Evolutionary conservation across 352 stramenopile genomes (phyloP), one percentile per base, ranked within the genome.

Genomic region (Pythium aquatile): DNA sequence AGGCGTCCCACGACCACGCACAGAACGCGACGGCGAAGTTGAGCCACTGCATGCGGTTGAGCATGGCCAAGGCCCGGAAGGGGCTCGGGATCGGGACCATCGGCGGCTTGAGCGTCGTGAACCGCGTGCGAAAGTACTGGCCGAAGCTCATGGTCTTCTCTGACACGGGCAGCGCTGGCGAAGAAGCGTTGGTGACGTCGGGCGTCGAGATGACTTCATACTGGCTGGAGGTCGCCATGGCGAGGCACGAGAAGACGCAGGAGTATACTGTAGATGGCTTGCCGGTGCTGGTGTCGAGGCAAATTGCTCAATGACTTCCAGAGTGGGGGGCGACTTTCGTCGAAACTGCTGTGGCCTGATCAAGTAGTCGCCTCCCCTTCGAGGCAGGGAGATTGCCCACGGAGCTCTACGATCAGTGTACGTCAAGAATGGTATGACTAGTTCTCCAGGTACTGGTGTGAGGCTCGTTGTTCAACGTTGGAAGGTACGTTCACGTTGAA

Each of bases 1-100:
- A 83, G 6, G 71, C 76, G 49, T 83, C 76, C 76, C 73, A 83
- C 14, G 63, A 70, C 73, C 76, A 83, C 14, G 73, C 66, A 9
- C 63, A n/a, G 54, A 83, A 83, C 6, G 73, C 40, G 40, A 26
- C 40, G 16, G 40, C 40, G 9, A 47, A 47, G 40, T 47, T 47
- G 40, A 47, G 40, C 40, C 40, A 47, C 40, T 47, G 40, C 40
- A 47, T 20, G 16, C 16, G 73, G 55, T 81, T 79, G 68, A 83
- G 73, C 61, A 73, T 26, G 17, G 16, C 40, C 16, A 47, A 8
- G 3, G 40, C 16, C 0, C 5, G 2, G 16, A 47, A 47, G 2
- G 40, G 40, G 17, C 16, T 47, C 16, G 40, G 40, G 40, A 47
- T 47, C 40, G 2, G 1, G 16, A 8, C 16, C 40, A 47, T 47